These are phyloP conservation scores for Themeda triandra DNA, from an alignment of 176 grass and related monocot species.

Conservation along the genomic window DNA sequence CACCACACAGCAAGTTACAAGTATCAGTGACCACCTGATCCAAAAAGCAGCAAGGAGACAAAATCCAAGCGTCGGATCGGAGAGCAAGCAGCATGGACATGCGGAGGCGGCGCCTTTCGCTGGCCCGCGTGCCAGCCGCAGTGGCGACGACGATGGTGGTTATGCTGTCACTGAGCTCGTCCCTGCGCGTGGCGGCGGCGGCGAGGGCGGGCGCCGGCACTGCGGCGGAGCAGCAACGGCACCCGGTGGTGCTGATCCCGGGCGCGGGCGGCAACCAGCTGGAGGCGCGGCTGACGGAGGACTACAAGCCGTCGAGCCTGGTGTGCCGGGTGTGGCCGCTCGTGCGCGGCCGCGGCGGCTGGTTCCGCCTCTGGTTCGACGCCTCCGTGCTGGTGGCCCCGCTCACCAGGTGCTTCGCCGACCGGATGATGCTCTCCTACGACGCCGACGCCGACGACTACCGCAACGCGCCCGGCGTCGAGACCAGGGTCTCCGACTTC, in stretches of 20 bases:
- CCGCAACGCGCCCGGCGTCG: constrained; percentile 70
- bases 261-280: constrained; percentile 86
- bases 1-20: constrained; percentile 38
- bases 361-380: constrained; percentile 95
- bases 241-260: constrained; percentile 80
- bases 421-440: constrained; percentile 62
- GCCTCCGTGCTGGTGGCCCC: constrained; percentile 61
- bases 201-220: not conserved
- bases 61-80: not conserved
- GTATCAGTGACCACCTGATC: constrained; percentile 20
- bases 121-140: not conserved
- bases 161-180: constrained; percentile 32
- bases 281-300: constrained; percentile 67
- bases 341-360: constrained; percentile 39
- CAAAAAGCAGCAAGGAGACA: constrained; percentile 5
- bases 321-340: constrained; percentile 43
- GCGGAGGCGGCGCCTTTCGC: not conserved
- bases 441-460: constrained; percentile 59
- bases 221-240: constrained; percentile 16
- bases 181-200: not conserved
- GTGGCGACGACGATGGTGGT: not conserved
- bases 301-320: constrained; percentile 69
- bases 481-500: constrained; percentile 61
- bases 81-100: not conserved
- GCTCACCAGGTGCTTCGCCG: constrained; percentile 74